phyloP scores from a whole-genome alignment of 352 stramenopile genomes.

The Globisporangium carolinianum region DNA sequence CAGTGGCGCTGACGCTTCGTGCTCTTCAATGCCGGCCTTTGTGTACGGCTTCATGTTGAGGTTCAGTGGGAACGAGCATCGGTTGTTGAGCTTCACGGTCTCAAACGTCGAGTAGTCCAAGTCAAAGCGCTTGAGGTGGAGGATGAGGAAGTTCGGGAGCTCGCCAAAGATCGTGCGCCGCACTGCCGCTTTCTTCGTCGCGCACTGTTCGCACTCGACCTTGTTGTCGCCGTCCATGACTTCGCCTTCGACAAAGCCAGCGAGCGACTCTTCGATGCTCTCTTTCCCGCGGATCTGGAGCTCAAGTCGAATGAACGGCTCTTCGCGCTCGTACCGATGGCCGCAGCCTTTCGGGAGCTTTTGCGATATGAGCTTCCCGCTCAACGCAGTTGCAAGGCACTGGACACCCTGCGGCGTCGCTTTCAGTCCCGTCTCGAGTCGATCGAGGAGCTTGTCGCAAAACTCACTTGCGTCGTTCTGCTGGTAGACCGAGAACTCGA shows the following conservation, averaged over 20 bases:
- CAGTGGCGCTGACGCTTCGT: slow-evolving; percentile 45
- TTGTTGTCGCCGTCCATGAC: slow-evolving; percentile 99
- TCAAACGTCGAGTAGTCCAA: slow-evolving; percentile 99
- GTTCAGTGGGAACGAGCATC: slow-evolving; percentile 95
- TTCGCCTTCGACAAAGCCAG: slow-evolving; percentile 96
- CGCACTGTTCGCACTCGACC: slow-evolving; percentile 96
- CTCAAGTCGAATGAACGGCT: slow-evolving; percentile 97
- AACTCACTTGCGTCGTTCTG: slow-evolving; percentile 99
- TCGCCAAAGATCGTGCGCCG: slow-evolving; percentile 92
- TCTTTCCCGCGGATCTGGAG: slow-evolving; percentile 98
- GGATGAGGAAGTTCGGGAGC: slow-evolving; percentile 95
- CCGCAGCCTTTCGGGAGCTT: slow-evolving; percentile 88
- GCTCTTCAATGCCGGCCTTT: slow-evolving; percentile 93
- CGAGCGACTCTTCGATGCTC: slow-evolving; percentile 96
- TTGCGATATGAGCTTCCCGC: slow-evolving; percentile 82
- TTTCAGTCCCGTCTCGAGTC: slow-evolving; percentile 95
- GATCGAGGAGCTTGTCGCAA: slow-evolving; percentile 98
- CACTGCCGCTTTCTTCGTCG: slow-evolving; percentile 96
- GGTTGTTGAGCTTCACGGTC: slow-evolving; percentile 99
- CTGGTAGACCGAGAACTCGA: slow-evolving; percentile 96
- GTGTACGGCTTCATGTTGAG: slow-evolving; percentile 99
- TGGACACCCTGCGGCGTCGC: slow-evolving; percentile 72
- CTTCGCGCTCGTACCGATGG: slow-evolving; percentile 93
- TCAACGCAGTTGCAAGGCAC: slow-evolving; percentile 69
- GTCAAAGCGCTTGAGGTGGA: slow-evolving; percentile 99